These are phyloP conservation scores for Lycium ferocissimum DNA, from an alignment of 257 asterid species.

Conservation along the genomic window DNA sequence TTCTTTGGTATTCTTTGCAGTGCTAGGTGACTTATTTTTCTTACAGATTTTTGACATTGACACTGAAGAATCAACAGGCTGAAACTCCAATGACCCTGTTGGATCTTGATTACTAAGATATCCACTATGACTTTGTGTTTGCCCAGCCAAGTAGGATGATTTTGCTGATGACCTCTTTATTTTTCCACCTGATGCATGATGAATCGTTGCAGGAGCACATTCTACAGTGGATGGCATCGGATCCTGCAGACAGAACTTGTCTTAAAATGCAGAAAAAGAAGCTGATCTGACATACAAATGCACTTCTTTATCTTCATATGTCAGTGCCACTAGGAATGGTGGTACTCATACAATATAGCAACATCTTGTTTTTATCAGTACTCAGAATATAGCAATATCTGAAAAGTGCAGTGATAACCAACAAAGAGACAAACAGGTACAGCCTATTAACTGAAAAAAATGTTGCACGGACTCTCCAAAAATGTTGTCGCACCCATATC, in stretches of 20 bases:
- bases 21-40: constrained; percentile 49
- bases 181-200: constrained; percentile 78
- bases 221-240: constrained; percentile 46
- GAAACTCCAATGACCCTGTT: constrained; percentile 49
- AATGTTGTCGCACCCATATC: no score
- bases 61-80: constrained; percentile 77
- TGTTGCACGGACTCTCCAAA: neutral
- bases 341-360: neutral
- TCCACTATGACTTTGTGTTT: constrained; percentile 45
- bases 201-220: constrained; percentile 45
- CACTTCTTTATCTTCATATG: constrained; percentile 5
- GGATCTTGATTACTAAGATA: constrained; percentile 40
- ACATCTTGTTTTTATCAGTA: neutral
- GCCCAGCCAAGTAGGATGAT: constrained; percentile 42
- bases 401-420: neutral
- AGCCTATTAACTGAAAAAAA: neutral
- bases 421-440: neutral
- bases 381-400: neutral
- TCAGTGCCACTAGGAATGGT: neutral
- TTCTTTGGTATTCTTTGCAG: constrained; percentile 47
- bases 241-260: constrained; percentile 56
- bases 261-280: constrained; percentile 6
- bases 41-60: constrained; percentile 53
- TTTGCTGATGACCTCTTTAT: constrained; percentile 74
- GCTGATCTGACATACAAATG: constrained; percentile 26